These are phyloP conservation scores for Suhomyces atakaporum DNA, from an alignment of 1,139 yeast genomes.

Conservation along the genomic window DNA sequence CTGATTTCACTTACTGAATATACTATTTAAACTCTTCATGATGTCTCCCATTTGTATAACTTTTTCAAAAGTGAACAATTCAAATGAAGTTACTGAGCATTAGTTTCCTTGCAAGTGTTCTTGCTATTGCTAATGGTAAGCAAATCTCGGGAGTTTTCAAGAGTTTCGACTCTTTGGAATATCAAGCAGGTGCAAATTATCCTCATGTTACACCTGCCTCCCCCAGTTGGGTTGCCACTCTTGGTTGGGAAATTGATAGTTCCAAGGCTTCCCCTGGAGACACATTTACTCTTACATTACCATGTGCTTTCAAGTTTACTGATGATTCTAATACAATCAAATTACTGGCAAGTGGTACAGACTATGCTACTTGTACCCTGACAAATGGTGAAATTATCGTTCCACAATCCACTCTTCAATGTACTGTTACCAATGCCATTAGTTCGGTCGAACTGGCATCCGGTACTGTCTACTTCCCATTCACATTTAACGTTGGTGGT, in stretches of 20 bases:
- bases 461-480: constrained; percentile 29
- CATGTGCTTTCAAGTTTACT: constrained; percentile 35
- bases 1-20: neutral
- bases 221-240: constrained; percentile 28
- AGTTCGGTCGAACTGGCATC: constrained; percentile 15
- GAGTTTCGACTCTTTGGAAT: constrained; percentile 16
- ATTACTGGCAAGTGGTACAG: constrained; percentile 20
- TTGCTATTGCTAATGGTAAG: constrained; percentile 8
- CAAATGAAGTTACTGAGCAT: constrained; percentile 1
- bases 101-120: constrained; percentile 6
- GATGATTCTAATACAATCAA: constrained; percentile 16
- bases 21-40: neutral
- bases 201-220: constrained; percentile 10
- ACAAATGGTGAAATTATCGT: constrained; percentile 27
- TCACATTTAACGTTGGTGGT: constrained; percentile 31
- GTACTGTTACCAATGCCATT: constrained; percentile 25
- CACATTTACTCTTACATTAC: constrained; percentile 32
- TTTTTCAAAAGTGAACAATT: too few species aligned
- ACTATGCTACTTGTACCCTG: constrained; percentile 31
- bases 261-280: constrained; percentile 27
- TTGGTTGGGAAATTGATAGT: constrained; percentile 30
- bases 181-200: neutral
- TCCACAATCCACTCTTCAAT: constrained; percentile 25
- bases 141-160: constrained; percentile 23
- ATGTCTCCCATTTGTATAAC: too few species aligned